Conservation (phyloP, 2,329 filamentous ascomycete genomes). For the Penicillium hordei region DNA sequence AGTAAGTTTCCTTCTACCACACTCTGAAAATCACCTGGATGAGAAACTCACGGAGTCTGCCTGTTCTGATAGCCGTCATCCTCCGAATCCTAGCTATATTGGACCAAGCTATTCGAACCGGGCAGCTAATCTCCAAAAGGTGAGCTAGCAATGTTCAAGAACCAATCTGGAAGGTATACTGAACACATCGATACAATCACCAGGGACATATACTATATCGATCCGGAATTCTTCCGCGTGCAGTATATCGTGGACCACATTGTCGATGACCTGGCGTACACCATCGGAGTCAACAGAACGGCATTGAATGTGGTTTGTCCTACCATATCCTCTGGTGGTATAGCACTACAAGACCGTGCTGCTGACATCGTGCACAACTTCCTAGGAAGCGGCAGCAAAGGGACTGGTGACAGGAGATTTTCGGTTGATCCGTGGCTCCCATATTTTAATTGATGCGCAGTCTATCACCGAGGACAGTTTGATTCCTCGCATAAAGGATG, state of each 20-base stretch:
- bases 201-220: constrained; percentile 65
- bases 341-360: neutral
- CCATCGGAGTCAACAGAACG: constrained; percentile 56
- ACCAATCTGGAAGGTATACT: neutral
- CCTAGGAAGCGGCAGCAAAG: constrained; percentile 46
- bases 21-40: neutral
- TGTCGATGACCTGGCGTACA: constrained; percentile 62
- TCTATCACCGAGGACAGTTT: constrained; percentile 48
- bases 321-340: no score
- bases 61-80: constrained; percentile 49
- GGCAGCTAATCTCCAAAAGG: constrained; percentile 58
- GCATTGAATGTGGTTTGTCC: constrained; percentile 58
- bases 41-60: neutral
- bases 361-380: neutral
- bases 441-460: constrained; percentile 42
- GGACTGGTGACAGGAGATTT: constrained; percentile 44
- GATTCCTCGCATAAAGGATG: constrained; percentile 50
- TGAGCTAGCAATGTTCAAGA: constrained; percentile 24
- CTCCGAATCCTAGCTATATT: constrained; percentile 58
- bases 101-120: constrained; percentile 51
- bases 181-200: neutral
- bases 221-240: constrained; percentile 59
- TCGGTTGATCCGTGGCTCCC: constrained; percentile 24
- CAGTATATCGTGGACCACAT: constrained; percentile 59
- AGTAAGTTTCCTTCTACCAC: constrained; percentile 24